A percentile compares a stretch with the other conserved stretches of the same genome.
phyloP scores from a whole-genome alignment of 2,329 filamentous ascomycete genomes.

The Alternaria sp. region DNA sequence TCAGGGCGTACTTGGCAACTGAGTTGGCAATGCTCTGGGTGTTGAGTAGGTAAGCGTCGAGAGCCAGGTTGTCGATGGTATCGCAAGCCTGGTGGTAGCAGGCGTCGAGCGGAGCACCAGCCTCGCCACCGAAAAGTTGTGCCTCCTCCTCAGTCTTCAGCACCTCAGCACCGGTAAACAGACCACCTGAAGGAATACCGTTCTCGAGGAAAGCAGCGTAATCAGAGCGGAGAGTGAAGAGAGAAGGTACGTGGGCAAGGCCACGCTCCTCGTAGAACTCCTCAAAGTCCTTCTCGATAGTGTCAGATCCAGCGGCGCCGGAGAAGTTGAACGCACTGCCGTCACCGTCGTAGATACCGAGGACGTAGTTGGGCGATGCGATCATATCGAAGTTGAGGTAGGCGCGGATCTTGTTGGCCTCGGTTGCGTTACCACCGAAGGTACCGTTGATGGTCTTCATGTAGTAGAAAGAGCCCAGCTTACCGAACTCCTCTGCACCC shows the following conservation, averaged over 20 bases:
- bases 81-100: conserved; percentile 51
- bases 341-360: conserved; percentile 50
- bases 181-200: conserved; percentile 49
- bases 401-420: conserved; percentile 47
- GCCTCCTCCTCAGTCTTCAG: conserved; percentile 49
- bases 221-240: conserved; percentile 49
- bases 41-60: conserved; percentile 48
- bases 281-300: conserved; percentile 45
- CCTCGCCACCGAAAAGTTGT: conserved; percentile 45
- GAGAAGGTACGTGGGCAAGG: conserved; percentile 39
- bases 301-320: conserved; percentile 44
- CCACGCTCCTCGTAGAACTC: conserved; percentile 45
- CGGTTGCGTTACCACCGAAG: conserved; percentile 34
- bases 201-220: conserved; percentile 51
- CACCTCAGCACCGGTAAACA: conserved; percentile 51
- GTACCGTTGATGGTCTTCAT: conserved; percentile 44
- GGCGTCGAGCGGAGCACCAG: conserved; percentile 45
- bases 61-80: conserved; percentile 43
- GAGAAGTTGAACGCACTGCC: conserved; percentile 47
- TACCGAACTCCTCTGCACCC: conserved; percentile 51
- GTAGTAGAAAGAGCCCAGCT: conserved; percentile 49
- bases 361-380: conserved; percentile 48
- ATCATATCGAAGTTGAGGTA: conserved; percentile 56
- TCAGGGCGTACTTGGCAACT: conserved; percentile 47
- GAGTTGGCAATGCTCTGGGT: conserved; percentile 49